Evolutionary conservation across 192 early-diverging fungal species (phyloP), one percentile per base, ranked within the genome.

Genomic region (Coemansia sp.): DNA sequence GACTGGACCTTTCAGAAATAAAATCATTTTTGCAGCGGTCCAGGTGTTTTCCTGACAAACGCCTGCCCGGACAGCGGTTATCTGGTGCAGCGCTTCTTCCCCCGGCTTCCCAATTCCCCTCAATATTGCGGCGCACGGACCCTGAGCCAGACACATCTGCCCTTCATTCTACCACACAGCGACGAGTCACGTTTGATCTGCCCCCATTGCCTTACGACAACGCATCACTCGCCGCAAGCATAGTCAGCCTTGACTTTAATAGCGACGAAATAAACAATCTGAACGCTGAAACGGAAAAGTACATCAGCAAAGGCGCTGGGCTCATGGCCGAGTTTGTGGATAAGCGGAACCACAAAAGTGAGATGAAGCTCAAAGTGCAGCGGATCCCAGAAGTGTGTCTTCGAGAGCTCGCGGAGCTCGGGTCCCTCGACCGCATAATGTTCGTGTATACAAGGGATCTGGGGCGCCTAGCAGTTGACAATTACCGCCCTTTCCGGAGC

Each of bases 401-500:
- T 35, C 42, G 43, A 23, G 77, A 80, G 59, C 65, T 80, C 15
- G 20, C 70, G 1, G 72, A 64, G 38, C 46, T 71, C 33, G 77
- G 77, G 29, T 52, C 77, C 5, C 69, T 80, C 1, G 65, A 74
- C 59, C 55, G 77, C 10, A 22, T 74, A 22, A 45, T 74, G 29
- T 17, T 62, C 2, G 55, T 42, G 29, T 71, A 71, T 20, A 34
- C 62, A 3, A 56, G 72, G 42, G 62, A 74, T 20, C 25, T 80
- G 2, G 77, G 77, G 20, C 65, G 62, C 6, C 34, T 80, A 53
- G 45, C 77, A 20, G 67, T 80, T 4, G 58, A 71, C 53, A 67
- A 59, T 29, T 80, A 68, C 41, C 61, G 59, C 42, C 77, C 77
- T 1, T 74, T 80, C 10, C 68, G 73, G 42, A 74, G 65, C 42